phyloP scores from a whole-genome alignment of 306 rosid genomes.

The Parietaria judaica region DNA sequence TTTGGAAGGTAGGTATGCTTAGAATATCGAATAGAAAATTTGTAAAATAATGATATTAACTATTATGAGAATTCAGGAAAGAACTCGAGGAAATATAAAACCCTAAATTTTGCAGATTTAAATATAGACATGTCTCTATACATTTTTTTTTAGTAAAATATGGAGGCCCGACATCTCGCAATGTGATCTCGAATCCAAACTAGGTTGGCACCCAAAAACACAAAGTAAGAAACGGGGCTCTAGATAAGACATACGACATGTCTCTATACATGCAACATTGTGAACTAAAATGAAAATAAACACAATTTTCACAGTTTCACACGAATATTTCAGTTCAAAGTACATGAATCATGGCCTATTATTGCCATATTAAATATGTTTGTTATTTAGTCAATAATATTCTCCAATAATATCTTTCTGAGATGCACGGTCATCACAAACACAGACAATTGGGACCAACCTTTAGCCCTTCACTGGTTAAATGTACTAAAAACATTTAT shows the following conservation, averaged over 20 bases:
- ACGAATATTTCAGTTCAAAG: constrained; percentile 2
- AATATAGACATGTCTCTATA: constrained; percentile 12
- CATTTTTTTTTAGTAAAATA: no score
- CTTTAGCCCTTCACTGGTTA: neutral
- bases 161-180: no score
- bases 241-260: no score
- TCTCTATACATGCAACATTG: constrained; percentile 18
- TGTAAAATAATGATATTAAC: no score
- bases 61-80: no score
- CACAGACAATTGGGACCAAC: constrained; percentile 23
- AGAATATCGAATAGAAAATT: neutral
- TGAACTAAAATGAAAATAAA: constrained; percentile 6
- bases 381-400: constrained; percentile 26
- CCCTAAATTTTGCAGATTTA: neutral
- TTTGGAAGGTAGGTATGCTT: constrained; percentile 1
- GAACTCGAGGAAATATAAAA: neutral
- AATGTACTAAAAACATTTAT: no score
- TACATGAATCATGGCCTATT: constrained; percentile 14
- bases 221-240: no score
- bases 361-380: neutral
- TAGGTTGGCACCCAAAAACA: no score
- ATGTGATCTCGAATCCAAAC: no score
- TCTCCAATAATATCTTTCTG: constrained; percentile 29
- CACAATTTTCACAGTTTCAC: neutral
- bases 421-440: constrained; percentile 18